phyloP scores from a whole-genome alignment of 1,284 basidiomycete genomes.

The Papiliotrema terrestris region DNA sequence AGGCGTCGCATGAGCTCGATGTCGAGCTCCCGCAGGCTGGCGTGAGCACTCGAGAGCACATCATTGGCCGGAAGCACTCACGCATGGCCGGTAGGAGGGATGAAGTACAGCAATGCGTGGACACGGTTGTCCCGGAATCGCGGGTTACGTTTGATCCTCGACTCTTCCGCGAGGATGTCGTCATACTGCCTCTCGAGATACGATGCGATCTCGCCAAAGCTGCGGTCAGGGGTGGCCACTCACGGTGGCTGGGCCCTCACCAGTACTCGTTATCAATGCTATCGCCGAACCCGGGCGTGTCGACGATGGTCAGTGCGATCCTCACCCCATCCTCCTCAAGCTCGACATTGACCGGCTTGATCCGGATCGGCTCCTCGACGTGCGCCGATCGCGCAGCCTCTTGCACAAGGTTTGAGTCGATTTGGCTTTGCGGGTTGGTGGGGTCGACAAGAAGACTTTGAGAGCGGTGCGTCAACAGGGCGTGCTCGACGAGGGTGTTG shows the following conservation, averaged over 20 bases:
- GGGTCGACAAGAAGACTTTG: constrained; percentile 47
- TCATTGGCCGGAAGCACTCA: constrained; percentile 43
- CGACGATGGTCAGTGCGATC: constrained; percentile 95
- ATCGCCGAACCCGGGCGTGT: constrained; percentile 98
- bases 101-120: constrained; percentile 96
- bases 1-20: constrained; percentile 97
- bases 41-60: background rate
- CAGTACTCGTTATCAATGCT: constrained; percentile 98
- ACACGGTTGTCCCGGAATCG: constrained; percentile 97
- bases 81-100: constrained; percentile 85
- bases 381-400: constrained; percentile 69
- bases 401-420: constrained; percentile 57
- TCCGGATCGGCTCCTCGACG: constrained; percentile 89
- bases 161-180: constrained; percentile 97
- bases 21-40: constrained; percentile 93
- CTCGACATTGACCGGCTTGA: constrained; percentile 94
- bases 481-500: constrained; percentile 94
- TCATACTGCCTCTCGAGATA: constrained; percentile 99
- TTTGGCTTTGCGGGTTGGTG: constrained; percentile 68
- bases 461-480: constrained; percentile 62
- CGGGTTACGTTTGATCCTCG: constrained; percentile 98
- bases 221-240: constrained; percentile 36
- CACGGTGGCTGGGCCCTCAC: constrained; percentile 56
- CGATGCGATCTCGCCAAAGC: constrained; percentile 93
- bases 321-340: constrained; percentile 98